These are phyloP conservation scores for Ophioceras dolichostomum DNA, from an alignment of 2,329 filamentous ascomycete species.

Conservation along the genomic window DNA sequence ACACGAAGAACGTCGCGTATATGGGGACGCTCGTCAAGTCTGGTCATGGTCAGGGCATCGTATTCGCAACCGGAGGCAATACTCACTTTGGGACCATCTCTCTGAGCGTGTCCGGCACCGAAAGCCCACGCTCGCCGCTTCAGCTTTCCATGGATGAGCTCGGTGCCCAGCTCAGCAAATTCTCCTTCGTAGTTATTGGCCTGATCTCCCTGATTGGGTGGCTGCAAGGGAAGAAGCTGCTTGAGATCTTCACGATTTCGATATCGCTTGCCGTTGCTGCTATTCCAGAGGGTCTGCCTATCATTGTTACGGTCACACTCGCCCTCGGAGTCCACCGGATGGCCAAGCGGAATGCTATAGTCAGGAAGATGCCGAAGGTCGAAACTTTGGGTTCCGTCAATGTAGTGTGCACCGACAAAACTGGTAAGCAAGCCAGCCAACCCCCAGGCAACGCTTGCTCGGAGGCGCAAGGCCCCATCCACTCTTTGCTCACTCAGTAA, in stretches of 20 bases:
- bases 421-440: slow-evolving; percentile 48
- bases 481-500: background rate
- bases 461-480: no score
- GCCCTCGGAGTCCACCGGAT: slow-evolving; percentile 92
- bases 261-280: slow-evolving; percentile 93
- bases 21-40: slow-evolving; percentile 96
- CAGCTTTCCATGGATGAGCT: slow-evolving; percentile 97
- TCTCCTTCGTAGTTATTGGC: slow-evolving; percentile 88
- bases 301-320: slow-evolving; percentile 95
- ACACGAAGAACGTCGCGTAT: slow-evolving; percentile 85
- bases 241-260: slow-evolving; percentile 96
- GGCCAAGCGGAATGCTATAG: slow-evolving; percentile 90
- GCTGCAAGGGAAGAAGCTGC: slow-evolving; percentile 73
- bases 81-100: slow-evolving; percentile 97
- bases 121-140: slow-evolving; percentile 85
- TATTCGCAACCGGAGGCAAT: slow-evolving; percentile 88
- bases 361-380: slow-evolving; percentile 89
- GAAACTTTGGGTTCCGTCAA: slow-evolving; percentile 98
- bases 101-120: slow-evolving; percentile 84
- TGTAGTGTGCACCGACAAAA: slow-evolving; percentile 99
- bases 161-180: slow-evolving; percentile 89
- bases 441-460: no score
- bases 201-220: slow-evolving; percentile 87
- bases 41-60: slow-evolving; percentile 87
- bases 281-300: slow-evolving; percentile 90